Base-by-base conservation (phyloP, 805 yeast genomes). In the Sporopachydermia quercuum region DNA sequence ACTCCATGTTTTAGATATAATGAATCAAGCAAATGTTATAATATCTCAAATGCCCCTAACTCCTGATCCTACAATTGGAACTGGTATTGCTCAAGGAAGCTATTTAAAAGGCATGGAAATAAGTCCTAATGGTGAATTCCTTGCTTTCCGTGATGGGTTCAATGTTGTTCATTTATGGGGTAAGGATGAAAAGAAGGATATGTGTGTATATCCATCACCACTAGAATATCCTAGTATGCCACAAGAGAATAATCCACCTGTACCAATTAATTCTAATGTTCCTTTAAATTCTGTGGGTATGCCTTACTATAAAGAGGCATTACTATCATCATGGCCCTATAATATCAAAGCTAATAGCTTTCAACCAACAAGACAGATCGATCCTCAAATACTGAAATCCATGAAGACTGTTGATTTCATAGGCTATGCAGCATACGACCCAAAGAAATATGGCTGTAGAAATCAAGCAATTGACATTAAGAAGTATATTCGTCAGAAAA, bases 241-340 rank as follows among this genome's bases (percentile, higher is more conserved):
- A 3, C 53, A 5, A n/a, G 14, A 16, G 30, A n/a, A 23, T 41
- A 48, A 43, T 16, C 53, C 57, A 1, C 47, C 43, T 1, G 43
- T 52, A 35, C 37, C 48, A 2, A 54, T 66, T 3, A 76, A 78
- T 44, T 65, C 66, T 34, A 56, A 59, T 4, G 46, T 54, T 2
- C 86, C 96, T 0, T 63, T 89, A 42, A 78, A 76, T 37, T 53
- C 74, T 1, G 64, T 91, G 2, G 96, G 96, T 5, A 61, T 91
- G 71, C 97, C 98, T 0, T 84, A 77, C 49, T 91, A 85, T 55
- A 74, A 74, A 41, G 82, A 79, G 35, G 70, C 70, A 40, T 65
- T 91, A 14, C 62, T 87, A 5, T 85, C 96, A 0, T 78, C 83
- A 11, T 89, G 87, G 85, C 63, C 73, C 4, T 84, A 82, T 52